Percentiles rank a stretch among this genome's conserved stretches.
Conservation (phyloP, 169 alveolate species). For the Eimeria maxima region DNA sequence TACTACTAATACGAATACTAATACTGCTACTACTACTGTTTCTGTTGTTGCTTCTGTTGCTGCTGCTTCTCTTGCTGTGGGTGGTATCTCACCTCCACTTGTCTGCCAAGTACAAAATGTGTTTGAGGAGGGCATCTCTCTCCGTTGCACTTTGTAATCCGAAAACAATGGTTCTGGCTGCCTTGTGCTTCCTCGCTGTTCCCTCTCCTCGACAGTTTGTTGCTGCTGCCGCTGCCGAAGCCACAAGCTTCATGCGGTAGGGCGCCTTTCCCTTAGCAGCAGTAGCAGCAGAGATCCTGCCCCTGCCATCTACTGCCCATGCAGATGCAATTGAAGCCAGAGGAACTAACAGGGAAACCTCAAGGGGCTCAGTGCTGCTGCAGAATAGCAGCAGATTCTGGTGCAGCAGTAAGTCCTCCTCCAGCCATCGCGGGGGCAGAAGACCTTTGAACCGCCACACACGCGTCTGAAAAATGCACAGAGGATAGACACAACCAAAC, state of each 20-base stretch:
- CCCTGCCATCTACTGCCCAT: constrained; percentile 53
- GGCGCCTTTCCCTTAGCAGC: constrained; percentile 27
- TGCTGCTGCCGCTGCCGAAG: background rate
- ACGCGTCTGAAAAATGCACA: background rate
- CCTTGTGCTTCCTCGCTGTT: constrained; percentile 14
- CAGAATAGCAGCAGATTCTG: constrained; percentile 76
- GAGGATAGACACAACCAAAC: background rate
- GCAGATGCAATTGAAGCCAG: constrained; percentile 45
- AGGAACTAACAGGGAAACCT: constrained; percentile 64
- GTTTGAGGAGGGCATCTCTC: constrained; percentile 38
- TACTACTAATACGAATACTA: background rate
- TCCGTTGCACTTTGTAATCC: constrained; percentile 41
- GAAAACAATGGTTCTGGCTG: constrained; percentile 3
- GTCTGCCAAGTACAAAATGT: constrained; percentile 46
- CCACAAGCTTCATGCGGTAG: constrained; percentile 1
- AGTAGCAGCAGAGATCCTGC: constrained; percentile 32
- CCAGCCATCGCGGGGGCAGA: constrained; percentile 77
- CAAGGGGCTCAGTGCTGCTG: constrained; percentile 72
- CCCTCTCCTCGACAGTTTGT: background rate
- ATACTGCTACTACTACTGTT: background rate
- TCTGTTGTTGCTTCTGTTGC: background rate
- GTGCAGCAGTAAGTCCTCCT: constrained; percentile 70
- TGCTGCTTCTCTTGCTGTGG: constrained; percentile 25
- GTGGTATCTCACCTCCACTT: constrained; percentile 64
- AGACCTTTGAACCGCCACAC: constrained; percentile 67